Evolutionary conservation across 768 basidiomycete species (phyloP), one percentile per base, ranked within the genome.

Genomic region (Lactarius psammicola): DNA sequence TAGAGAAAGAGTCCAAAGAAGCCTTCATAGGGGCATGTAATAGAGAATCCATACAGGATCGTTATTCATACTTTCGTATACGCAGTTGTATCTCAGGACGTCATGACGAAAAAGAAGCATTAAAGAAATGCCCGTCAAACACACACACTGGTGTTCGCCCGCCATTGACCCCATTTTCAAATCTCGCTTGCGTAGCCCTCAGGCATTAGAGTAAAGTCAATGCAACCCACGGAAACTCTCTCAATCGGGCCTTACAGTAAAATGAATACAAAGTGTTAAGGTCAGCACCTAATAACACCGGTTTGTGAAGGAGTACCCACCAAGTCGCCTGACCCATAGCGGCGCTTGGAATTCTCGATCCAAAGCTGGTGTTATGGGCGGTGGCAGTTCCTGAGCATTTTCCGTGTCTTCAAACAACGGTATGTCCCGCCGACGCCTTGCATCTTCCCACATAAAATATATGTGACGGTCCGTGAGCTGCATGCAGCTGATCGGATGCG

Each of bases 391-490:
- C n/a, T 8, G 28, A 54, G 18, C 20, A 28, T n/a, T 28, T 57
- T 49, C 55, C 28, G 31, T 46, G 3, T 63, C 68, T 23, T 53
- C 23, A 26, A 49, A 68, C 18, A 68, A 44, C 6, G 31, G 33
- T 42, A 69, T 5, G 46, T 59, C 55, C 36, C 15, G 11, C 26
- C 56, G 59, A 26, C 66, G 68, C 20, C 33, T 54, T 17, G 46
- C 5, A 17, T 63, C 46, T 2, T 68, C 62, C 69, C 68, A 70
- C 42, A 64, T 66, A 56, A 70, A 70, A 57, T 69, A 66, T 7
- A 70, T 13, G 26, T 64, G 68, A 28, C 69, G 67, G 59, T 69
- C 68, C 0, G 68, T 69, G 6, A 70, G 56, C 36, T 70, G 69
- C 56, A 69, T 46, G 44, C 69, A 70, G 36, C 44, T 69, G 42